Percentiles rank a stretch among this genome's conserved stretches.
Conservation (phyloP, 176 grass and related monocot genomes). For the Thinopyrum elongatum region DNA sequence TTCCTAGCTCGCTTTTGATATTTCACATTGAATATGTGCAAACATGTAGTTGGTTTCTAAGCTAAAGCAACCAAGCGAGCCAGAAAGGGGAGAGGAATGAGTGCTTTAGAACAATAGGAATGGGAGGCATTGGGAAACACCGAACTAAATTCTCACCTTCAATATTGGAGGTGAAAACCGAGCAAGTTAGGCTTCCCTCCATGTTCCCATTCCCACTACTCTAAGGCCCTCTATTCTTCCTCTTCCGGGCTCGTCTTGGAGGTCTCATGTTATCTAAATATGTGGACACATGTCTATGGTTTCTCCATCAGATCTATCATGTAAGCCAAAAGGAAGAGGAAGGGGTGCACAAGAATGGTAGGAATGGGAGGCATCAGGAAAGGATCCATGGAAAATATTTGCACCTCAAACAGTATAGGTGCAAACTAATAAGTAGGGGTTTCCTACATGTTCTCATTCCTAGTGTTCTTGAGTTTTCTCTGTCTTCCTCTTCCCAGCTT, state of each 20-base stretch:
- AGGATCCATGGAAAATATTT: neutral
- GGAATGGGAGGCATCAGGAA: constrained; percentile 34
- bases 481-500: constrained; percentile 31
- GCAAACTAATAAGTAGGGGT: neutral
- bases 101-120: constrained; percentile 17
- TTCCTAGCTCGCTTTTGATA: constrained; percentile 1
- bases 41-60: neutral
- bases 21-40: neutral
- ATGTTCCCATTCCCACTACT: constrained; percentile 33
- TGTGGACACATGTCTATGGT: neutral
- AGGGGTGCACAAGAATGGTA: constrained; percentile 24
- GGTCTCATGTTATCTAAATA: neutral
- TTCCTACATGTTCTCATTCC: constrained; percentile 48
- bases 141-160: neutral
- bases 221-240: constrained; percentile 30
- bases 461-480: constrained; percentile 19
- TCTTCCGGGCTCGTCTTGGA: constrained; percentile 2
- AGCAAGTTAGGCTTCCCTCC: neutral
- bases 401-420: constrained; percentile 9
- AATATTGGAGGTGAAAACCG: neutral
- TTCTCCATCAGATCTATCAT: neutral
- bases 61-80: neutral
- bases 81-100: constrained; percentile 24
- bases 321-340: constrained; percentile 29
- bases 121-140: constrained; percentile 27